These are phyloP conservation scores for Triangularia setosa DNA, from an alignment of 2,329 filamentous ascomycete genomes.

Conservation along the genomic window DNA sequence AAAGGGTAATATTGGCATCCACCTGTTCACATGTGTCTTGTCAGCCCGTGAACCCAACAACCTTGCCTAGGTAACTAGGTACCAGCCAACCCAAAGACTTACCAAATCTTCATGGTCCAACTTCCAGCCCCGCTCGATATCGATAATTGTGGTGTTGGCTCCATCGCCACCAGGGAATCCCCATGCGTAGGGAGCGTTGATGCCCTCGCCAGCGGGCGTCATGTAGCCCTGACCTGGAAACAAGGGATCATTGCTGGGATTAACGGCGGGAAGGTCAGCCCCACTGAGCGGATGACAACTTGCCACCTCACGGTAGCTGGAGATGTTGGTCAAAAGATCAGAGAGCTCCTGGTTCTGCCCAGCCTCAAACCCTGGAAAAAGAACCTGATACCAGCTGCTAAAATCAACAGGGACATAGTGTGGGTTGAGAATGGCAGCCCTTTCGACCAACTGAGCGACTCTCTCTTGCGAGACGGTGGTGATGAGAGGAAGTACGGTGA, in stretches of 20 bases:
- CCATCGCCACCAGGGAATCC: conserved; percentile 16
- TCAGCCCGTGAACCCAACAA: neutral
- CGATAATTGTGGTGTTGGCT: conserved; percentile 8
- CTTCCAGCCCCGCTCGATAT: conserved; percentile 16
- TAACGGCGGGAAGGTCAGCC: neutral
- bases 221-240: conserved; percentile 8
- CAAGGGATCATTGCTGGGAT: conserved; percentile 2
- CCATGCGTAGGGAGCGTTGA: conserved; percentile 16
- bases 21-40: neutral
- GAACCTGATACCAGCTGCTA: conserved; percentile 1
- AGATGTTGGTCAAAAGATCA: neutral
- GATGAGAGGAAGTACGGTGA: neutral
- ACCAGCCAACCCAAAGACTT: neutral
- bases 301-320: neutral
- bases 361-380: neutral
- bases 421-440: neutral
- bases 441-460: neutral
- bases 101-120: conserved; percentile 15
- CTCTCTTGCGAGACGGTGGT: neutral
- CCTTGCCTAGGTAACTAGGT: neutral
- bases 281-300: neutral
- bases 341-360: neutral
- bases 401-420: conserved; percentile 1
- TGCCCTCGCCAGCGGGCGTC: neutral
- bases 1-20: neutral